Conservation (phyloP, 2,329 filamentous ascomycete genomes). For the Purpureocillium takamizusanense region DNA sequence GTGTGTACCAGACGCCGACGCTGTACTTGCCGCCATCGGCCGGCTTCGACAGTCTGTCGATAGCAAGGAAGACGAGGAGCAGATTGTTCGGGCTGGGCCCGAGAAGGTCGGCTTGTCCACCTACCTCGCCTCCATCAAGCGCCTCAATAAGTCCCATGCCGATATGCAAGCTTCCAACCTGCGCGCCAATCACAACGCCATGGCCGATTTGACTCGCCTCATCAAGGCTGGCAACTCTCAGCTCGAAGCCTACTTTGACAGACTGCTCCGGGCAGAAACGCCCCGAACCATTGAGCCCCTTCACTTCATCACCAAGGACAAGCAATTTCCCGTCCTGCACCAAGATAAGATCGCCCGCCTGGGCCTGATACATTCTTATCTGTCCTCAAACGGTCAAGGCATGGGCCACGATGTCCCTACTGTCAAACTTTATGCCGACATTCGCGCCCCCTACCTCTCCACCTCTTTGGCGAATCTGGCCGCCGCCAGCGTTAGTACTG, state of each 20-base stretch:
- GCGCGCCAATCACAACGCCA: constrained; percentile 82
- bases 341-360: constrained; percentile 69
- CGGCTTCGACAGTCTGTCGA: constrained; percentile 84
- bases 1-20: constrained; percentile 62
- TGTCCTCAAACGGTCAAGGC: constrained; percentile 51
- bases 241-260: constrained; percentile 76
- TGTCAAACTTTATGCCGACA: constrained; percentile 76
- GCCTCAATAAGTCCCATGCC: constrained; percentile 72
- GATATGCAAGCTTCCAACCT: constrained; percentile 88
- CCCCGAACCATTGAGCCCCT: constrained; percentile 77
- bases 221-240: constrained; percentile 73
- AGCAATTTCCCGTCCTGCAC: constrained; percentile 71
- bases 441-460: constrained; percentile 79
- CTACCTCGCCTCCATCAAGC: constrained; percentile 84
- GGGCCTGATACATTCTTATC: constrained; percentile 68
- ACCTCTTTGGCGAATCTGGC: constrained; percentile 77
- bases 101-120: constrained; percentile 72
- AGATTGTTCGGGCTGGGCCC: constrained; percentile 81
- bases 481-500: constrained; percentile 73
- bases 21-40: constrained; percentile 78
- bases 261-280: constrained; percentile 65
- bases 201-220: constrained; percentile 68
- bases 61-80: constrained; percentile 84
- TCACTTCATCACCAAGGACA: constrained; percentile 85
- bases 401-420: constrained; percentile 55